These are phyloP conservation scores for Niveomyces coronatus DNA, from an alignment of 2,329 filamentous ascomycete genomes.

Conservation along the genomic window DNA sequence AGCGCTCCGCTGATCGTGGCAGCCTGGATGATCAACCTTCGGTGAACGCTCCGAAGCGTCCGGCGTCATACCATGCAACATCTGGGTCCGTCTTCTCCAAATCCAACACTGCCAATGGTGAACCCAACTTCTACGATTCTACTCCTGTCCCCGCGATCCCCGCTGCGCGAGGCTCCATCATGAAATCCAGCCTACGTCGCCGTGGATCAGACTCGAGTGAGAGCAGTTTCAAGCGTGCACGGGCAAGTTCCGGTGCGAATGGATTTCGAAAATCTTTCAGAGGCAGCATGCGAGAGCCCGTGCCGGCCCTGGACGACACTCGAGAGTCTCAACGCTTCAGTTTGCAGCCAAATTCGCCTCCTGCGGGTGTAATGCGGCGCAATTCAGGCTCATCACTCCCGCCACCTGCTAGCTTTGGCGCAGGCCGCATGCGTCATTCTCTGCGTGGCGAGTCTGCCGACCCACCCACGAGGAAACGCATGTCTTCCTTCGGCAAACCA, in stretches of 20 bases:
- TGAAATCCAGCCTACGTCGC: conserved; percentile 33
- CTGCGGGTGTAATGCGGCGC: conserved; percentile 42
- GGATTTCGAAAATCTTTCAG: conserved; percentile 70
- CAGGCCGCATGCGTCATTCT: conserved; percentile 33
- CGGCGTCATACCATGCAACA: conserved; percentile 21
- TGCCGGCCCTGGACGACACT: conserved; percentile 19
- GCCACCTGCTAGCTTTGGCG: conserved; percentile 15
- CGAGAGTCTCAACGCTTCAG: conserved; percentile 51
- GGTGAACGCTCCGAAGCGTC: conserved; percentile 14
- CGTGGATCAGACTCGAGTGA: conserved; percentile 57
- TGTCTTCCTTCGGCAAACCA: conserved; percentile 33
- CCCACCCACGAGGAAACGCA: conserved; percentile 26
- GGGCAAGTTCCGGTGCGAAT: conserved; percentile 38
- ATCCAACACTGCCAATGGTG: conserved; percentile 16
- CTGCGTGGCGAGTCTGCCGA: conserved; percentile 32
- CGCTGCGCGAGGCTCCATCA: conserved; percentile 12
- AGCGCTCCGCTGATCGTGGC: conserved; percentile 2
- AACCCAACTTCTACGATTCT: no score
- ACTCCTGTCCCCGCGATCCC: neutral
- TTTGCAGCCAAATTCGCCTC: conserved; percentile 60
- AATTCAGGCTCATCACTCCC: conserved; percentile 28
- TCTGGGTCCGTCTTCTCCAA: conserved; percentile 11
- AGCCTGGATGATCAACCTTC: conserved; percentile 7
- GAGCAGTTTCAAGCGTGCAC: conserved; percentile 69
- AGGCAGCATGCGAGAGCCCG: conserved; percentile 16